Evolutionary conservation across 2,329 filamentous ascomycete species (phyloP), one percentile per base, ranked within the genome.

Genomic region (Biscogniauxia marginata): DNA sequence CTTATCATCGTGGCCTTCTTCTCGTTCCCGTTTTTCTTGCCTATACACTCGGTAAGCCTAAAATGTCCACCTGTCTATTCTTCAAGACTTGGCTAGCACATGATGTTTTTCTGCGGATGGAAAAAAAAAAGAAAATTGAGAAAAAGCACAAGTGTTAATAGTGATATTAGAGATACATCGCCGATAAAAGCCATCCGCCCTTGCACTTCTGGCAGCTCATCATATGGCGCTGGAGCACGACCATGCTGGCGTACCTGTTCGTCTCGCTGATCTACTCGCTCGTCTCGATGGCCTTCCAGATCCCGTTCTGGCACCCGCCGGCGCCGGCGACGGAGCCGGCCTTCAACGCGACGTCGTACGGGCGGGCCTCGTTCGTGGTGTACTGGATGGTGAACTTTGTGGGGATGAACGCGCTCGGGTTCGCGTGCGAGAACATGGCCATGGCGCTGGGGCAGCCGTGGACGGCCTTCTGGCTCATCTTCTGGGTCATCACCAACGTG

Each of bases 1-100:
- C 73, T 87, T 1, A 87, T 88, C 63, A 87, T 88, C 63, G 76
- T 88, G 44, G 82, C 84, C 0, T 88, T 88, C 73, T 87, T 88
- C 74, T 84, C 79, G 23, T 87, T 85, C 68, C 76, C 79, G 0
- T 88, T 88, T 72, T 84, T 87, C 63, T 73, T 88, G 46, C 85
- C 85, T 0, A 81, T 86, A 13, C 84, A 88, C 67, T 78, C 77
- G 62, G 79, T 72, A 59, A 52, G 67, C 52, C 2, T 6, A 48
- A 18, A 43, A 6, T 8, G 21, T 25, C 11, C 47, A 47, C 44
- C 39, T 18, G 7, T 21, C 11, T 24, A 13, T 5, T 22, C n/a
- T 19, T 43, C 46, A 46, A 49, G 19, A 18, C 18, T 16, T 18
- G 39, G 23, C 20, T 43, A 11, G 16, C 19, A 49, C 16, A 20